Base-by-base conservation (phyloP, 345 rosid species). In the Pugionium cornutum region DNA sequence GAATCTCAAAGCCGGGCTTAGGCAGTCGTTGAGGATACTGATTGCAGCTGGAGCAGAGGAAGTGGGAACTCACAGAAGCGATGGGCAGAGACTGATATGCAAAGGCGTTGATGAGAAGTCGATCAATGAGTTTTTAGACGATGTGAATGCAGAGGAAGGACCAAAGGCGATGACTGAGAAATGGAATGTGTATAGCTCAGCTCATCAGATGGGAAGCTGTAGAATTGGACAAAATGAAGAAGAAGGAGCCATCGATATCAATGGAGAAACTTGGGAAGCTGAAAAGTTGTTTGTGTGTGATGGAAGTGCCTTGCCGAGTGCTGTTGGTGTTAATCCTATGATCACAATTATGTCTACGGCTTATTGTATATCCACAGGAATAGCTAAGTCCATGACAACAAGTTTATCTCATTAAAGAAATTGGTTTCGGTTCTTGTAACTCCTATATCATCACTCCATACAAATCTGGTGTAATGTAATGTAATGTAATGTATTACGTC, bases 121-220 rank as follows among this genome's bases (percentile, higher is more conserved):
- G 2, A 18, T 83, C 1, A 74, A 81, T 32, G 81, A 79, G 71
- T 85, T 85, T 53, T 58, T 85, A 31, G 85, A 81, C 57, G 57
- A 74, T 2, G 78, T 85, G 42, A 63, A 9, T 54, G 47, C 73
- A 35, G 75, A 28, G 2, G 80, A 61, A 31, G 79, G 89, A 3
- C 67, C 78, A 41, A 33, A 52, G n/a, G 69, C 73, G 1, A 48
- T 35, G 32, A 68, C 44, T 0, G 72, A 81, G 82, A 66, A 79
- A 0, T 85, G 89, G 87, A 59, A 60, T 47, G 1, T 72, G 1
- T 78, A 73, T 61, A 27, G 59, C 40, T 80, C 79, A 48, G 89
- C 89, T 36, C 89, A 85, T 74, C 89, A 85, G 54, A 85, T 85
- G 89, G 84, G 87, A 41, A 85, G 89, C 62, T 81, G 87, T 39